Conservation (phyloP, 108 stramenopile genomes). For the Stephanodiscus minutulus region DNA sequence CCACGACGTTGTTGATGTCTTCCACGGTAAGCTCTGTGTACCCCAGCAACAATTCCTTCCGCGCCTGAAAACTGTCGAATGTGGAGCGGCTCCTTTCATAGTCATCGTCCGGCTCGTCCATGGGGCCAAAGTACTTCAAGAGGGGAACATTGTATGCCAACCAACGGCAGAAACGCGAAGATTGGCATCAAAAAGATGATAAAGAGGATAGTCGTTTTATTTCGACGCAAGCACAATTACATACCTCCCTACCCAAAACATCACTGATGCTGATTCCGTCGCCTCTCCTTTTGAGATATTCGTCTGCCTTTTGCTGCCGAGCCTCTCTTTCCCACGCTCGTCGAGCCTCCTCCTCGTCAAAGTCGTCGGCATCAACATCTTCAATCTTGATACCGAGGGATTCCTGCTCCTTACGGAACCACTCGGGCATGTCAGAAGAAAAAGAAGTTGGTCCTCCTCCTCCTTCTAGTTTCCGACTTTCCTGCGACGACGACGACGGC, state of each 20-base stretch:
- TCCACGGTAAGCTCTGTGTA: slow-evolving; percentile 63
- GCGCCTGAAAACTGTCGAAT: slow-evolving; percentile 53
- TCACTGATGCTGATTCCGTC: slow-evolving; percentile 36
- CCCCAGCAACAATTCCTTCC: slow-evolving; percentile 65
- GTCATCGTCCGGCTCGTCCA: slow-evolving; percentile 48
- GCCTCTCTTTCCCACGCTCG: slow-evolving; percentile 41
- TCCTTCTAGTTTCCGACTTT: slow-evolving; percentile 29
- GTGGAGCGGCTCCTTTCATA: slow-evolving; percentile 51
- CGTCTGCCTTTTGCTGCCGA: slow-evolving; percentile 38
- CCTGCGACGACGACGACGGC: slow-evolving; percentile 7
- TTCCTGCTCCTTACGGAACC: slow-evolving; percentile 60
- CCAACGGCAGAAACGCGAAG: no score
- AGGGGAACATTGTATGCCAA: neutral
- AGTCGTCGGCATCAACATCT: slow-evolving; percentile 21
- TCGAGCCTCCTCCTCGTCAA: slow-evolving; percentile 24
- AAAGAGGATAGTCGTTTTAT: neutral
- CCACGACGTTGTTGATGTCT: slow-evolving; percentile 67
- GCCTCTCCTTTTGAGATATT: slow-evolving; percentile 30
- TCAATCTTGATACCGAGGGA: slow-evolving; percentile 18
- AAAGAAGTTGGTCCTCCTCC: slow-evolving; percentile 11
- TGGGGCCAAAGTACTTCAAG: slow-evolving; percentile 30
- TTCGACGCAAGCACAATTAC: neutral
- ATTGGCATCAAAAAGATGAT: neutral
- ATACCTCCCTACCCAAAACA: slow-evolving; percentile 38
- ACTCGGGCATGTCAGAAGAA: slow-evolving; percentile 48